phyloP scores from a whole-genome alignment of 495 filamentous ascomycete species.

The Margaritispora aquatica region DNA sequence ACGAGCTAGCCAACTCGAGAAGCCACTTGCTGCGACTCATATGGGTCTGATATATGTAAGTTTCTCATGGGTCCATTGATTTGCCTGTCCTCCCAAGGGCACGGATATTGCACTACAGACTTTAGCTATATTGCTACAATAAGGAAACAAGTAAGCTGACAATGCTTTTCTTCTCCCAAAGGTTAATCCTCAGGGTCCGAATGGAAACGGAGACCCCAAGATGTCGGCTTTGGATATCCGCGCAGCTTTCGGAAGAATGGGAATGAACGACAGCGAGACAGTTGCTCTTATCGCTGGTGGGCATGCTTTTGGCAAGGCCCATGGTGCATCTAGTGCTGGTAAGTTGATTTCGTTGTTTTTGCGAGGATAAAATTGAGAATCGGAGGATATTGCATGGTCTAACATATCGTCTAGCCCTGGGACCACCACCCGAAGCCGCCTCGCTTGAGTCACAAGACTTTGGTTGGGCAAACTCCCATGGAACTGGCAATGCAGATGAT shows the following conservation, averaged over 20 bases:
- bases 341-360: too few species aligned
- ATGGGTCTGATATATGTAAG: slow-evolving; percentile 19
- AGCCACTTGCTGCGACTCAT: slow-evolving; percentile 15
- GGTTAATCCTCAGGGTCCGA: slow-evolving; percentile 17
- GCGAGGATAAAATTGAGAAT: too few species aligned
- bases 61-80: too few species aligned
- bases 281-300: slow-evolving; percentile 18
- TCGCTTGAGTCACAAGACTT: slow-evolving; percentile 10
- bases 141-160: too few species aligned
- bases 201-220: slow-evolving; percentile 13
- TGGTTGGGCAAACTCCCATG: slow-evolving; percentile 15
- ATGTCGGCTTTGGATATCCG: slow-evolving; percentile 13
- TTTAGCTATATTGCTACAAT: too few species aligned
- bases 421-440: slow-evolving; percentile 11
- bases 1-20: slow-evolving; percentile 2
- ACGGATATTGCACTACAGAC: too few species aligned
- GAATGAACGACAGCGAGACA: slow-evolving; percentile 16
- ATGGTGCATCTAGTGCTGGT: slow-evolving; percentile 13
- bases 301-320: slow-evolving; percentile 16
- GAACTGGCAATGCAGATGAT: slow-evolving; percentile 14
- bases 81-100: too few species aligned
- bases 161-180: too few species aligned
- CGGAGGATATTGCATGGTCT: not conserved
- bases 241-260: slow-evolving; percentile 12
- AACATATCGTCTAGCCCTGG: slow-evolving; percentile 3